Evolutionary conservation across 306 rosid genomes (phyloP).

Genomic region (Cucumis melo): DNA sequence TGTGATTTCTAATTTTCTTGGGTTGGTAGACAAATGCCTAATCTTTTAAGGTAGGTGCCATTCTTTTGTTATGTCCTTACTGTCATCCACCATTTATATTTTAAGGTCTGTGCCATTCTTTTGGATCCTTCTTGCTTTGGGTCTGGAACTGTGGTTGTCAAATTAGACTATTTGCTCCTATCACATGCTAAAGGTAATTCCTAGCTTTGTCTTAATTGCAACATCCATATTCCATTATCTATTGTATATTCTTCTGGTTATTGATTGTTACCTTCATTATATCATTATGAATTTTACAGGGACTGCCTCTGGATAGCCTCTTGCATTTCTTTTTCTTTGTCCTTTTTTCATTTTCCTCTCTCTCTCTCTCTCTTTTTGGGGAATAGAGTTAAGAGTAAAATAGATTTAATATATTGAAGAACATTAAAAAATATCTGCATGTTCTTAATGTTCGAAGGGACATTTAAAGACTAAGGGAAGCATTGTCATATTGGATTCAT

Average conservation of each 20-base stretch:
- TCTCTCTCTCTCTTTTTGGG: too few relatives aligned
- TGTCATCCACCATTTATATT: neutral
- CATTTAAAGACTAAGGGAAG: too few relatives aligned
- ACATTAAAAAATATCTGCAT: neutral
- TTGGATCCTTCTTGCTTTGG: conserved; percentile 93
- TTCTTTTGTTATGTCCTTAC: neutral
- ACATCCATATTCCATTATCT: neutral
- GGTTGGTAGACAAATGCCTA: neutral
- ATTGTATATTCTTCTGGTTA: neutral
- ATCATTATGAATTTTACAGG: conserved; percentile 15
- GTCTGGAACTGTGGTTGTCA: conserved; percentile 68
- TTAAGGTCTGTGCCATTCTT: conserved; percentile 66
- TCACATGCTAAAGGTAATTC: conserved; percentile 52
- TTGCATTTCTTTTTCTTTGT: neutral
- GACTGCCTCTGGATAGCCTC: conserved; percentile 21
- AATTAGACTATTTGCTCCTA: conserved; percentile 81
- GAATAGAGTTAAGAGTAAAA: neutral
- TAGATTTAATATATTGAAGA: neutral
- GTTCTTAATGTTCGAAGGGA: neutral
- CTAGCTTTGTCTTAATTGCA: neutral
- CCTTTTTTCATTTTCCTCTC: too few relatives aligned
- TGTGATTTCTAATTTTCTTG: neutral
- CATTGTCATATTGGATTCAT: too few relatives aligned
- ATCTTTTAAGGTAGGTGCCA: too few relatives aligned
- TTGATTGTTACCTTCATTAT: neutral